phyloP scores from a whole-genome alignment of 768 basidiomycete species.

The Naganishia friedmannii region DNA sequence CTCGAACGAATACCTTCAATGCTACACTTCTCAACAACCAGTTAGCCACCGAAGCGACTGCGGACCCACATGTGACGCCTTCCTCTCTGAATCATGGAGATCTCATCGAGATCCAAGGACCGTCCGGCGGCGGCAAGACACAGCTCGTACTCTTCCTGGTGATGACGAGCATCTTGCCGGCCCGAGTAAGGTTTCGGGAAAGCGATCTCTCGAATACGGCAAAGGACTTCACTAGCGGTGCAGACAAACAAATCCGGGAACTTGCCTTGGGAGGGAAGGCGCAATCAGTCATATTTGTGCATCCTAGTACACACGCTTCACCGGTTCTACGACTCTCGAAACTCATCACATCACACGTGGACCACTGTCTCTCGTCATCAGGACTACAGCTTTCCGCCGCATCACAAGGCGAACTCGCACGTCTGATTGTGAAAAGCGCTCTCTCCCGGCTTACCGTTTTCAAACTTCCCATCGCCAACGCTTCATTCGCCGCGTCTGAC shows the following conservation, averaged over 20 bases:
- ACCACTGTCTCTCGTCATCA: not conserved
- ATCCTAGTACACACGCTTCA: conserved; percentile 14
- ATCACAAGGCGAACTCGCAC: not conserved
- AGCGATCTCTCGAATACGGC: not conserved
- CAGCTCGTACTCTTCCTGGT: conserved; percentile 22
- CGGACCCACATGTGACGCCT: not conserved
- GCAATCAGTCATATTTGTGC: conserved; percentile 5
- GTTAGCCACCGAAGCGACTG: not conserved
- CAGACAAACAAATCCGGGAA: not conserved
- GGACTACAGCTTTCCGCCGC: not conserved
- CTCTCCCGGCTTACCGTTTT: conserved; percentile 20
- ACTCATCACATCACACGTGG: conserved; percentile 13
- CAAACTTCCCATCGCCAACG: conserved; percentile 12
- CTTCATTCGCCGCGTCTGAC: conserved; percentile 10
- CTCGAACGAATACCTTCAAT: conserved; percentile 1
- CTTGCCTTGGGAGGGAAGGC: conserved; percentile 11
- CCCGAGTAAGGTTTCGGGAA: not conserved
- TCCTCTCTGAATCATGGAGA: conserved; percentile 31
- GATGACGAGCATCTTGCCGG: conserved; percentile 31
- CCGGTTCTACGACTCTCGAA: conserved; percentile 13
- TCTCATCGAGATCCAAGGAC: conserved; percentile 31
- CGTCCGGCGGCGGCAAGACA: conserved; percentile 30
- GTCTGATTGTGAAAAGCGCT: conserved; percentile 1
- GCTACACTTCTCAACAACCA: not conserved
- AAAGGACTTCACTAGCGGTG: too few relatives aligned